These are phyloP conservation scores for Mycosphaerelloides madeirae DNA, from an alignment of 2,329 filamentous ascomycete genomes.

Conservation along the genomic window DNA sequence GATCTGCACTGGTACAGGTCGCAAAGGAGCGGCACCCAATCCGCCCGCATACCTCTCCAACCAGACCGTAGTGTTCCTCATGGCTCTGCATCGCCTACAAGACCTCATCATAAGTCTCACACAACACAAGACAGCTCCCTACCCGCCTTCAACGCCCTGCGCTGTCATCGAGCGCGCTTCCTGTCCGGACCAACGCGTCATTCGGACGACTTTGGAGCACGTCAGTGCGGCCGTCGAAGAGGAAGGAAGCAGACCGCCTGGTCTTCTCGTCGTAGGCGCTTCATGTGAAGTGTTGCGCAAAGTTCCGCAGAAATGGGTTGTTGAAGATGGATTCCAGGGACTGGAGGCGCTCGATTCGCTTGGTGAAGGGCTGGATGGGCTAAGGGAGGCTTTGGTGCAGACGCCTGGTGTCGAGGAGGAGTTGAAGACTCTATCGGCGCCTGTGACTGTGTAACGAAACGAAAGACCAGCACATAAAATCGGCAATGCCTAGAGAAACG, in stretches of 20 bases:
- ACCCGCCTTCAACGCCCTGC: conserved; percentile 71
- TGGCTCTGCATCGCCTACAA: conserved; percentile 82
- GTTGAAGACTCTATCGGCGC: conserved; percentile 3
- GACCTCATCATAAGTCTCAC: conserved; percentile 70
- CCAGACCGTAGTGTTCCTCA: conserved; percentile 86
- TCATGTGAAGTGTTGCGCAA: conserved; percentile 74
- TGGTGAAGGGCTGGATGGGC: conserved; percentile 29
- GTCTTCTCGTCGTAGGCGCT: conserved; percentile 76
- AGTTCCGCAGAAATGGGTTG: conserved; percentile 65
- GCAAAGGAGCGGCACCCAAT: conserved; percentile 77
- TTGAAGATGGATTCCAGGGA: conserved; percentile 81
- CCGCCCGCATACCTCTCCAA: conserved; percentile 72
- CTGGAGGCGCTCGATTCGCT: conserved; percentile 52
- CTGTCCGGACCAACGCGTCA: conserved; percentile 89
- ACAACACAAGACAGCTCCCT: conserved; percentile 28
- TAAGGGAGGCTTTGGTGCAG: conserved; percentile 25
- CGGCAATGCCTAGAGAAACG: too few relatives aligned
- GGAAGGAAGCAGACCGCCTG: conserved; percentile 83
- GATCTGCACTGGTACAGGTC: conserved; percentile 92
- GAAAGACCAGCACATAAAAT: too few relatives aligned
- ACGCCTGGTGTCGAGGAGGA: conserved; percentile 19
- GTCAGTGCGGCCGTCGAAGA: conserved; percentile 80
- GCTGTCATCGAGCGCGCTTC: conserved; percentile 91
- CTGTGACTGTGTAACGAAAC: conserved; percentile 7
- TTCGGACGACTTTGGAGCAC: conserved; percentile 75